A percentile compares a stretch with the other conserved stretches of the same genome.
These are phyloP conservation scores for Russula vinacea DNA, from an alignment of 768 basidiomycete genomes.

Conservation along the genomic window DNA sequence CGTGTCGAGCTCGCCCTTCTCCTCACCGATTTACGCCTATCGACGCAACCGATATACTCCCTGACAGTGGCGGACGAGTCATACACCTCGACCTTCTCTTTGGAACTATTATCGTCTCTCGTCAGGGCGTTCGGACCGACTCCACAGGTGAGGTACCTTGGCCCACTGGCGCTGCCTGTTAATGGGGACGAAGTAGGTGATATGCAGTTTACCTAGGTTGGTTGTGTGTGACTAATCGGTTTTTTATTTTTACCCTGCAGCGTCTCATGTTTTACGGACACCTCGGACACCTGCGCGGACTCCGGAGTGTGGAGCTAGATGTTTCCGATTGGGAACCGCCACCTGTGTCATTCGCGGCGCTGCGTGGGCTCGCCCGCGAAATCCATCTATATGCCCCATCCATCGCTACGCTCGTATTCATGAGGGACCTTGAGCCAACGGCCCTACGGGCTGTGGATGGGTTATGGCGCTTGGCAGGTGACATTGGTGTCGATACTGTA, in stretches of 20 bases:
- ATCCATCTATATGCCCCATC: conserved; percentile 58
- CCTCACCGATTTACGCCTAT: conserved; percentile 46
- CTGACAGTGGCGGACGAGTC: conserved; percentile 62
- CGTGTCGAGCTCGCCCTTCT: conserved; percentile 50
- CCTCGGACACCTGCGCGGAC: conserved; percentile 49
- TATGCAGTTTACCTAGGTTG: background rate
- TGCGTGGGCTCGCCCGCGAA: conserved; percentile 58
- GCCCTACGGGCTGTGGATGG: conserved; percentile 41
- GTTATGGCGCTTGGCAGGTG: conserved; percentile 34
- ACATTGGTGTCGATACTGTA: conserved; percentile 23
- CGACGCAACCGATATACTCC: conserved; percentile 46
- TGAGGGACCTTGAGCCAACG: conserved; percentile 59
- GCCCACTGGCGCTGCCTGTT: conserved; percentile 62
- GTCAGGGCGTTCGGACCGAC: conserved; percentile 37
- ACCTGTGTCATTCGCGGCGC: conserved; percentile 49
- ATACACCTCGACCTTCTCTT: conserved; percentile 53
- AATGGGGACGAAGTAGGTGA: conserved; percentile 49
- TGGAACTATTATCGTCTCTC: conserved; percentile 49
- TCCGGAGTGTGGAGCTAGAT: conserved; percentile 60
- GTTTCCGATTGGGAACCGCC: conserved; percentile 63
- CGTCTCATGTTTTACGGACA: conserved; percentile 60
- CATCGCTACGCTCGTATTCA: conserved; percentile 54
- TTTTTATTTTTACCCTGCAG: conserved; percentile 37
- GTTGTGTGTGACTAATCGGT: background rate
- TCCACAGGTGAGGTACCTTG: conserved; percentile 52